phyloP scores from a whole-genome alignment of 108 stramenopile genomes.

The Stephanodiscus minutulus region DNA sequence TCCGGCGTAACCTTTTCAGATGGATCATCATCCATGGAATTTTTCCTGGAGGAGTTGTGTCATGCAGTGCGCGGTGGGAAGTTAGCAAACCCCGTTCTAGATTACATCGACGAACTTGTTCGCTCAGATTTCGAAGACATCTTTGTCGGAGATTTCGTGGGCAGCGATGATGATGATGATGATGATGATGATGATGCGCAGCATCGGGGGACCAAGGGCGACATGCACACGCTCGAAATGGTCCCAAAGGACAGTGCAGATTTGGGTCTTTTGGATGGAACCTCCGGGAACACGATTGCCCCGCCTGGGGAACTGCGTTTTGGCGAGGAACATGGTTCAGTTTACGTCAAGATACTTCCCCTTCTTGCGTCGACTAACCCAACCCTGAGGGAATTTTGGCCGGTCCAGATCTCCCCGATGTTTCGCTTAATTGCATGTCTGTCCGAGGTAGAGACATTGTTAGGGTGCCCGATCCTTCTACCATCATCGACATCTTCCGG shows the following conservation, averaged over 20 bases:
- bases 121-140: conserved; percentile 36
- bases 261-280: conserved; percentile 37
- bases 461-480: conserved; percentile 46
- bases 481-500: conserved; percentile 27
- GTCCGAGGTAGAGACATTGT: conserved; percentile 52
- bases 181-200: background rate
- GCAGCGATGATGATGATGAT: conserved; percentile 2
- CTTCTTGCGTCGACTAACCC: conserved; percentile 24
- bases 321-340: conserved; percentile 23
- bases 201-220: conserved; percentile 19
- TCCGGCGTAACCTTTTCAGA: conserved; percentile 13
- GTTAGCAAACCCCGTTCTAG: conserved; percentile 22
- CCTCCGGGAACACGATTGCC: conserved; percentile 11
- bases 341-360: conserved; percentile 48
- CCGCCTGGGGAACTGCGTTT: conserved; percentile 48
- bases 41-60: conserved; percentile 51
- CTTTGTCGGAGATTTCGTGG: conserved; percentile 51
- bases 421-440: conserved; percentile 43
- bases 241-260: conserved; percentile 26
- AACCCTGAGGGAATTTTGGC: conserved; percentile 25
- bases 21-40: conserved; percentile 42
- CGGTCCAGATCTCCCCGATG: conserved; percentile 43
- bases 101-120: conserved; percentile 41
- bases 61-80: conserved; percentile 52
- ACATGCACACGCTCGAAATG: conserved; percentile 4